Conservation (phyloP, 352 stramenopile genomes). For the Phytophthora brassicae region DNA sequence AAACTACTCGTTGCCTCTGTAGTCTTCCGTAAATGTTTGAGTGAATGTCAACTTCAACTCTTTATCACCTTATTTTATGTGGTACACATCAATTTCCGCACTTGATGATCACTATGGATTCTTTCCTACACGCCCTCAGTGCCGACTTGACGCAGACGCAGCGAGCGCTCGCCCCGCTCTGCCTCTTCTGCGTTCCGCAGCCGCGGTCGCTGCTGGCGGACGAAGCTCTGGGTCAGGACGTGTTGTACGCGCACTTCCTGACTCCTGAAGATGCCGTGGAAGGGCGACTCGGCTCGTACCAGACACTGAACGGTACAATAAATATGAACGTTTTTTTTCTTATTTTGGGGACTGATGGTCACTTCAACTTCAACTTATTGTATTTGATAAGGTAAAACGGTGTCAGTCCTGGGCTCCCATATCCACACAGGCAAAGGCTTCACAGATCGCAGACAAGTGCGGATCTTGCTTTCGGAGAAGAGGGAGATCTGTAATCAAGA, state of each 20-base stretch:
- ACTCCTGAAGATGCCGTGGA: conserved; percentile 25
- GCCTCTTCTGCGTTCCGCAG: conserved; percentile 73
- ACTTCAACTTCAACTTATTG: conserved; percentile 23
- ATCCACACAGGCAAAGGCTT: conserved; percentile 58
- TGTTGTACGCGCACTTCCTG: conserved; percentile 65
- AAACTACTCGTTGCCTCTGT: no score
- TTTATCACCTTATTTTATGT: background rate
- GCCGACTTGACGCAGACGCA: conserved; percentile 52
- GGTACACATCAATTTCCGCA: conserved; percentile 7
- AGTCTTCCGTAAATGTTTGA: no score
- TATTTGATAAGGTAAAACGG: conserved; percentile 43
- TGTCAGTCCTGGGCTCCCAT: conserved; percentile 58
- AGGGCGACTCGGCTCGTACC: conserved; percentile 49
- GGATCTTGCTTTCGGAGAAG: conserved; percentile 72
- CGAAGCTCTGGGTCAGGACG: conserved; percentile 35
- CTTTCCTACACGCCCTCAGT: conserved; percentile 46
- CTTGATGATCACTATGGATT: conserved; percentile 43
- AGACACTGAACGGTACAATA: conserved; percentile 60
- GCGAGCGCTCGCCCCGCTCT: conserved; percentile 46
- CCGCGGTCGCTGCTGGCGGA: conserved; percentile 55
- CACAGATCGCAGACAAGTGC: conserved; percentile 51
- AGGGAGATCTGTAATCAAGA: conserved; percentile 51
- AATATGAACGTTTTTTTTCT: conserved; percentile 4
- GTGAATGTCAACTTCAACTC: conserved; percentile 30
- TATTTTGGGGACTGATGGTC: conserved; percentile 21